Base-by-base conservation (phyloP, 768 basidiomycete genomes). In the Rhodotorula paludigena region DNA sequence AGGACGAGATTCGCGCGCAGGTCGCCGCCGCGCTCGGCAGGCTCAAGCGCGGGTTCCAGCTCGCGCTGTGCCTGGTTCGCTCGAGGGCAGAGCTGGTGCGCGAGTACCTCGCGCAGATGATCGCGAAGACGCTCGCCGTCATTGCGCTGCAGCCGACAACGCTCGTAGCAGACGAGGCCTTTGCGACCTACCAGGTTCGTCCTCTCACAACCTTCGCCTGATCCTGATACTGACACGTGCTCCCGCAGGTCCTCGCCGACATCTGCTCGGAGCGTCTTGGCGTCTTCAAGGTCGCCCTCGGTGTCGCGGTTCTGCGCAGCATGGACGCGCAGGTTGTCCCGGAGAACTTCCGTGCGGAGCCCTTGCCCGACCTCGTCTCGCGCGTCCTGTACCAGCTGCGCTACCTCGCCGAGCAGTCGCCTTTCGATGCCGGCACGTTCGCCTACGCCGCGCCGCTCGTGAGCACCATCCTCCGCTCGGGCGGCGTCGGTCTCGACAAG, bases 361-460 rank as follows among this genome's bases (percentile, higher is more conserved):
- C 84, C 0, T 77, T 93, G 39, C 83, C 84, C 66, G 92, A 82
- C 11, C 81, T 97, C 39, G 82, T 93, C 33, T 80, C 89, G 53
- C 89, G 96, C 35, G 86, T 98, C 2, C 81, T 99, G 3, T 89
- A 94, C 77, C 85, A 89, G 28, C 77, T 98, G 0, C 85, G 89
- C 28, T 87, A 84, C 64, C 81, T 93, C 7, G 86, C 90, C 0
- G 89, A 93, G 68, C 87, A 90, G 70, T 79, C 84, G 1, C 85
- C 91, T 0, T 87, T 97, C 57, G 90, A 94, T 75, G 83, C 87
- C 1, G 85, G 89, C 3, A 92, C 92, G 0, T 94, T 89, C 78
- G 85, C 89, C 0, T 90, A 92, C 72, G 79, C 84, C 0, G 87
- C 86, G 55, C 88, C 90, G 14, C 81, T 98, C 20, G 79, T 97